Base-by-base conservation (phyloP, 441 rosid species). In the Eruca vesicaria region DNA sequence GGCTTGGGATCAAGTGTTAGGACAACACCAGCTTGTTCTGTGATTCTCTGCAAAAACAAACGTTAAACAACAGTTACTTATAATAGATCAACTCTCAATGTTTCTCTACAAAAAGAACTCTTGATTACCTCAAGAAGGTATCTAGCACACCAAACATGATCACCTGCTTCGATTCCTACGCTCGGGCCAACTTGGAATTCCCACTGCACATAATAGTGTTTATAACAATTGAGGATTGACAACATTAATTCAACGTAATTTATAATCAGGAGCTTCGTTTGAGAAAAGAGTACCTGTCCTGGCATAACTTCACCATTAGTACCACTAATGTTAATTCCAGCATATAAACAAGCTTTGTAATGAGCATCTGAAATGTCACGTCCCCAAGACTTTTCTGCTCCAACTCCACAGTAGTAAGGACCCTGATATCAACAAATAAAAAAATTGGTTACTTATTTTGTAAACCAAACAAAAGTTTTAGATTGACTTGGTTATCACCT, bases 261-360 rank as follows among this genome's bases (percentile, higher is more conserved):
- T 28, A 8, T 68, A 23, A 9, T 10, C 26, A 21, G 52, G 15
- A 78, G 59, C 50, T 14, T 10, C 10, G 11, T 11, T n/a, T 59
- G 53, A 32, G 63, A 75, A 67, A 64, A 70, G 50, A 78, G 41
- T 43, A 95, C 99, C 98, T 95, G 99, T 79, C 98, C 98, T 1
- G 98, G 99, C 99, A 95, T 93, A 80, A 95, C 98, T 87, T 95
- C 98, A 58, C 98, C 99, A 19, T 95, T 95, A 81, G 99, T 95
- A 57, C 98, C 99, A 74, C 96, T 82, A 38, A 95, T 88, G 85
- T 93, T 91, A 62, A 95, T 87, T 36, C 99, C 99, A 48, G 99
- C 98, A 82, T 88, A 95, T 56, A 95, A 78, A 74, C 99, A 95
- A 82, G 98, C 97, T 84, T 95, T 95, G 85, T 95, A 93, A 81